Conservation (phyloP, 495 filamentous ascomycete species). For the Penicillium odoratum region DNA sequence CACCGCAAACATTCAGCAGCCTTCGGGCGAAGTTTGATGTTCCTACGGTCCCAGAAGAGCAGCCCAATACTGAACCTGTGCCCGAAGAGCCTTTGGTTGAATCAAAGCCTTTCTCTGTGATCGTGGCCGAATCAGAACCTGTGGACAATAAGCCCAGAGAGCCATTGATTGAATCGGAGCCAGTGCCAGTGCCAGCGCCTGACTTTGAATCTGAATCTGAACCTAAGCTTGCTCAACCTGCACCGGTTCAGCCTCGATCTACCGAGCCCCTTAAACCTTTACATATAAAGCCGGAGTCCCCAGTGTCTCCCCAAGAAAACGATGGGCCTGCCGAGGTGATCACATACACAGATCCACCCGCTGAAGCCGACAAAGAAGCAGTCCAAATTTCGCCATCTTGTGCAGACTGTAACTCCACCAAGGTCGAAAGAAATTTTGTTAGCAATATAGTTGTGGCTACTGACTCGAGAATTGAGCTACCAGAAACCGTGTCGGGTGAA, state of each 20-base stretch:
- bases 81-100: slow-evolving; percentile 47
- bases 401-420: not conserved
- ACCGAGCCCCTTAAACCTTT: not conserved
- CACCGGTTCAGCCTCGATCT: not conserved
- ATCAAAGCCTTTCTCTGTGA: too few relatives aligned
- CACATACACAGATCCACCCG: not conserved
- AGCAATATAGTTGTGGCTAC: not conserved
- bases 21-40: slow-evolving; percentile 47
- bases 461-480: not conserved
- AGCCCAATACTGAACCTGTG: slow-evolving; percentile 23
- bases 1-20: slow-evolving; percentile 46
- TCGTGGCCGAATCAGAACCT: not conserved
- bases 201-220: not conserved
- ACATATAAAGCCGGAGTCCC: not conserved
- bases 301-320: not conserved
- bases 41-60: slow-evolving; percentile 27
- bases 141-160: not conserved
- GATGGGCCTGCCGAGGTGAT: not conserved
- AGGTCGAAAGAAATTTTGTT: not conserved
- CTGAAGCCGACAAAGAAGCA: not conserved
- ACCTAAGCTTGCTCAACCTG: not conserved
- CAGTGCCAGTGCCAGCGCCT: not conserved
- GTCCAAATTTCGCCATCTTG: not conserved
- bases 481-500: not conserved
- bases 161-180: not conserved